Evolutionary conservation across 495 filamentous ascomycete species (phyloP).

Genomic region (Xylaria acuta): DNA sequence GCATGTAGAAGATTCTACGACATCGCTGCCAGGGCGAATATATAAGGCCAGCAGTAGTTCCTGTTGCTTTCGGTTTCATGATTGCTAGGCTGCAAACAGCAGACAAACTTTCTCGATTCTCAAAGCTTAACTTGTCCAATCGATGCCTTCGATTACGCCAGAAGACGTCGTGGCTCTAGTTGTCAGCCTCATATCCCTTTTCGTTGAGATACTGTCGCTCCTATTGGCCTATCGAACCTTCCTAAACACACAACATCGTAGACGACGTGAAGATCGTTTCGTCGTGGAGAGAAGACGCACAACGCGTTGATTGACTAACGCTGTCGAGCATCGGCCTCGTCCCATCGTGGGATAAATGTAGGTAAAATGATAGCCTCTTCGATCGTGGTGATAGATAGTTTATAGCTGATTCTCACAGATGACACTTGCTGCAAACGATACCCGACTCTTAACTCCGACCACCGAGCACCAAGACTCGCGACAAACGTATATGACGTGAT

Average conservation of each 20-base stretch:
- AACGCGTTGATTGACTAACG: not conserved
- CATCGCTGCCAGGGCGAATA: not conserved
- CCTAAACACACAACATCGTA: not conserved
- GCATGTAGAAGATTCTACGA: not conserved
- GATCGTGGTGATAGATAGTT: not conserved
- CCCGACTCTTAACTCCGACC: not conserved
- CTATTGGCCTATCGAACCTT: slow-evolving; percentile 15
- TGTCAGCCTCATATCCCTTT: slow-evolving; percentile 15
- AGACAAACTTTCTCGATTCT: not conserved
- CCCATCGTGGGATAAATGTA: not conserved
- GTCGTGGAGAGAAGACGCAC: not conserved
- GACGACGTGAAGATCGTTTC: slow-evolving; percentile 4
- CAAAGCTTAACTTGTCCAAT: not conserved
- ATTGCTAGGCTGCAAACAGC: not conserved
- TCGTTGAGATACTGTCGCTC: slow-evolving; percentile 14
- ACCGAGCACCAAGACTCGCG: not conserved
- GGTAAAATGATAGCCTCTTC: not conserved
- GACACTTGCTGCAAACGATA: not conserved
- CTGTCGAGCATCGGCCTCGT: not conserved
- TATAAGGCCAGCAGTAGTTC: not conserved
- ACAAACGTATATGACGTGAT: not conserved
- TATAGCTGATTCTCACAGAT: not conserved
- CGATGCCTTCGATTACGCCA: slow-evolving; percentile 9
- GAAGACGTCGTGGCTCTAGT: slow-evolving; percentile 14
- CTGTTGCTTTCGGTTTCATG: not conserved